phyloP scores from a whole-genome alignment of 331 rosid species.

The Phaseolus coccineus region DNA sequence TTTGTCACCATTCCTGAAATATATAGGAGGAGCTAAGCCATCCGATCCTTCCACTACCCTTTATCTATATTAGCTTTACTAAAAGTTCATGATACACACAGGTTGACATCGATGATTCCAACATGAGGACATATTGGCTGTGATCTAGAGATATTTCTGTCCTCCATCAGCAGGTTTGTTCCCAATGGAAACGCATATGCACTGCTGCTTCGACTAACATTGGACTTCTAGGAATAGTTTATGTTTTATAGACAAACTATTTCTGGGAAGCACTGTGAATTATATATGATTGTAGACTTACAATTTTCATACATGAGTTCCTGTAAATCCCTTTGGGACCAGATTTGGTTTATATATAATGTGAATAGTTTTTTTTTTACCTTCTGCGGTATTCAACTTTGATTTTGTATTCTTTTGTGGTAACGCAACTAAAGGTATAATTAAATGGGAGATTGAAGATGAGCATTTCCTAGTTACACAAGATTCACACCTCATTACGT shows the following conservation, averaged over 20 bases:
- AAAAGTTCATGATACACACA: slow-evolving; percentile 41
- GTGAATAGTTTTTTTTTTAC: slow-evolving; percentile 53
- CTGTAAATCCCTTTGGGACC: slow-evolving; percentile 44
- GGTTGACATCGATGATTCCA: slow-evolving; percentile 65
- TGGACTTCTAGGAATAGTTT: slow-evolving; percentile 51
- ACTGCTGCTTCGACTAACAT: slow-evolving; percentile 54
- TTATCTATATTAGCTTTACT: slow-evolving; percentile 26
- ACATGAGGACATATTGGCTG: slow-evolving; percentile 65
- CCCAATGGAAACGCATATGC: slow-evolving; percentile 18
- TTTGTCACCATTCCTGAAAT: slow-evolving; percentile 18
- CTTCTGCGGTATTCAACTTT: neutral
- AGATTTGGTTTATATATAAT: slow-evolving; percentile 46
- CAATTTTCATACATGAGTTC: slow-evolving; percentile 37
- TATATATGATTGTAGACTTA: slow-evolving; percentile 48
- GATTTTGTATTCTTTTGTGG: neutral
- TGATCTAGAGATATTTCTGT: slow-evolving; percentile 39
- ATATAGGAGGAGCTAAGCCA: slow-evolving; percentile 37
- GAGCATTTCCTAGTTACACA: neutral
- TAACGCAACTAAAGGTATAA: neutral
- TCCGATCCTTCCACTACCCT: neutral
- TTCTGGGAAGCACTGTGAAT: slow-evolving; percentile 52
- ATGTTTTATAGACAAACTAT: slow-evolving; percentile 55
- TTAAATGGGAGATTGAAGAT: neutral
- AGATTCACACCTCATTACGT: neutral
- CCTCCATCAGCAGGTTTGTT: slow-evolving; percentile 8